These are phyloP conservation scores for Datura wrightii DNA, from an alignment of 257 asterid genomes.

Conservation along the genomic window DNA sequence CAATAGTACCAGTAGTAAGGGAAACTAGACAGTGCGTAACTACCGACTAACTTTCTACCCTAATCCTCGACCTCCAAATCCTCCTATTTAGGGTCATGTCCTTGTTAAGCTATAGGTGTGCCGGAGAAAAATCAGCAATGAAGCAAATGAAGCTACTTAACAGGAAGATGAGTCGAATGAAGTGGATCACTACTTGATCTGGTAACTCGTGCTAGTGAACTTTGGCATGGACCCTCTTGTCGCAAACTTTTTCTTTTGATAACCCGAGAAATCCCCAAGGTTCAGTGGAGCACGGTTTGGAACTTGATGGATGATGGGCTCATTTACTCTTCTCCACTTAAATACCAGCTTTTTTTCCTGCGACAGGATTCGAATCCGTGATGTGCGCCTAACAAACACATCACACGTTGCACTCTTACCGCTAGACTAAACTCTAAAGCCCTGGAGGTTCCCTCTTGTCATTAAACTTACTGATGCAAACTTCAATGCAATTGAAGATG, in stretches of 20 bases:
- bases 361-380: neutral
- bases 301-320: neutral
- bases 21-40: too few relatives aligned
- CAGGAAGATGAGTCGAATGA: neutral
- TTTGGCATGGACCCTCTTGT: neutral
- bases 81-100: too few relatives aligned
- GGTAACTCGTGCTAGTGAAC: neutral
- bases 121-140: neutral
- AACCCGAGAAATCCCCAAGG: neutral
- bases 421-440: neutral
- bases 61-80: too few relatives aligned
- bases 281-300: neutral
- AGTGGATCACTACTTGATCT: neutral
- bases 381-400: neutral
- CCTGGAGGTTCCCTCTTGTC: neutral
- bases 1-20: too few relatives aligned
- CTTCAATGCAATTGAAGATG: neutral
- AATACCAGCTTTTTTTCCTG: neutral
- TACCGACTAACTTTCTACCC: too few relatives aligned
- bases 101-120: too few relatives aligned
- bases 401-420: neutral
- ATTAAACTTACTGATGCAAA: neutral
- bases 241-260: neutral
- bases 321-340: neutral
- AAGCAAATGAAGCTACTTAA: neutral